Percentiles rank a stretch among this genome's conserved stretches.
These are phyloP conservation scores for Rhodotorula taiwanensis DNA, from an alignment of 768 basidiomycete genomes.

Conservation along the genomic window DNA sequence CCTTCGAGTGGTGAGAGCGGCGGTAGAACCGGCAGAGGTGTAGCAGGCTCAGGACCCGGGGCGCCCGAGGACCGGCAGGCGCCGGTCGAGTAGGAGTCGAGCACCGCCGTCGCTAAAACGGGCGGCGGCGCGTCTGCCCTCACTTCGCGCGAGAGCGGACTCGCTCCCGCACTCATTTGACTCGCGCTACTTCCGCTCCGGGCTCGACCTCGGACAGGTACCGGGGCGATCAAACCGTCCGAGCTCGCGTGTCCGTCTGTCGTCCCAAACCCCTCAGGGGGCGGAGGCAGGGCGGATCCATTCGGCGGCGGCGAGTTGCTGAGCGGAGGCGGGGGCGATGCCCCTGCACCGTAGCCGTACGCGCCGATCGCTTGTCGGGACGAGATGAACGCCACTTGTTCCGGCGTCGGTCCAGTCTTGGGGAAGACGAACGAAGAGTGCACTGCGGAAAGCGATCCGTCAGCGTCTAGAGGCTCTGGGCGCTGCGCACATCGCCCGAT, in stretches of 20 bases:
- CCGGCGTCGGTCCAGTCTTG: conserved; percentile 20
- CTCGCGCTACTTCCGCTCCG: conserved; percentile 7
- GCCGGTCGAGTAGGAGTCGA: too few relatives aligned
- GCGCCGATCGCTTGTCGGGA: conserved; percentile 33
- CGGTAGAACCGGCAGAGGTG: too few relatives aligned
- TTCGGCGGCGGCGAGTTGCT: background rate
- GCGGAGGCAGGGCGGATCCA: background rate
- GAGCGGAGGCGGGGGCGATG: background rate
- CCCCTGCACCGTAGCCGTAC: conserved; percentile 23
- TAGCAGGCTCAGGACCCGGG: too few relatives aligned
- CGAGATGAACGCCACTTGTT: conserved; percentile 35
- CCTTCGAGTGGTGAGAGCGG: too few relatives aligned
- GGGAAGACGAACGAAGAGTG: conserved; percentile 32
- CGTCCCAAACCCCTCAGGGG: background rate
- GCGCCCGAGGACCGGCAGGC: too few relatives aligned
- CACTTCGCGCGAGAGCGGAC: background rate
- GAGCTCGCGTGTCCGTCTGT: background rate
- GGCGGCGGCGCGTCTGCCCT: too few relatives aligned
- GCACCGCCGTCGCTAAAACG: too few relatives aligned
- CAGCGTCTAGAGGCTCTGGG: too few relatives aligned
- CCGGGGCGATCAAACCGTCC: background rate
- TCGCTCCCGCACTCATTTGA: background rate
- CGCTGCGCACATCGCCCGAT: too few relatives aligned
- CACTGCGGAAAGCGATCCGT: background rate
- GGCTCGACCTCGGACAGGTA: background rate